These are phyloP conservation scores for Ophiostoma australiae DNA, from an alignment of 2,329 filamentous ascomycete genomes.

Conservation along the genomic window DNA sequence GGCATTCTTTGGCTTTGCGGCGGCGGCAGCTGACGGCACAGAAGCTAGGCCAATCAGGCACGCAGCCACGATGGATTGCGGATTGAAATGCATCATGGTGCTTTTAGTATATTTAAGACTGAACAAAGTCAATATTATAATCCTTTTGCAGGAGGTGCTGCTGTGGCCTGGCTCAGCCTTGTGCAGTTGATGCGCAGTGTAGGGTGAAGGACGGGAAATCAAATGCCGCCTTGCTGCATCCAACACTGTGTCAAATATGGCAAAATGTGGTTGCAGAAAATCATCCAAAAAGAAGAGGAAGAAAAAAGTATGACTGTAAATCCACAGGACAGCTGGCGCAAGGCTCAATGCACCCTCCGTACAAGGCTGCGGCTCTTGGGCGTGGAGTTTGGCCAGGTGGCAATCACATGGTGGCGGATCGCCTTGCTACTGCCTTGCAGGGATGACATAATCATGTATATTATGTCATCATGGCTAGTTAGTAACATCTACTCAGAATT, in stretches of 20 bases:
- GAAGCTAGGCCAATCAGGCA: constrained; percentile 15
- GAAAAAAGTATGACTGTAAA: not conserved
- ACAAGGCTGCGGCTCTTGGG: not conserved
- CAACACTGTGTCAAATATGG: not conserved
- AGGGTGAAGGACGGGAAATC: not conserved
- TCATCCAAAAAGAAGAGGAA: not conserved
- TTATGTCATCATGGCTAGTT: not conserved
- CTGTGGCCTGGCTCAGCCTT: not conserved
- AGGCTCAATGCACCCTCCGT: not conserved
- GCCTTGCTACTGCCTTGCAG: not conserved
- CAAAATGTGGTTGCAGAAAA: not conserved
- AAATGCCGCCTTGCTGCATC: no score
- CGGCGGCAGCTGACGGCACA: not conserved
- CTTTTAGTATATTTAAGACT: not conserved
- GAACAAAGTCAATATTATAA: not conserved
- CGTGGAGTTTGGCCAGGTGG: constrained; percentile 4
- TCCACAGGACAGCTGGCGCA: not conserved
- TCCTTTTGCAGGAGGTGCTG: not conserved
- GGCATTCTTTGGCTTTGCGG: constrained; percentile 42
- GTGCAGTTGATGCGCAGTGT: not conserved
- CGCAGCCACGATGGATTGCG: not conserved
- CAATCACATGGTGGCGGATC: constrained; percentile 2
- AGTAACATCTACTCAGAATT: no score
- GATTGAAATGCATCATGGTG: constrained; percentile 6
- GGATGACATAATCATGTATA: not conserved